A percentile compares a stretch with the other conserved stretches of the same genome.
phyloP scores from a whole-genome alignment of 306 rosid genomes.

The Argentina anserina region DNA sequence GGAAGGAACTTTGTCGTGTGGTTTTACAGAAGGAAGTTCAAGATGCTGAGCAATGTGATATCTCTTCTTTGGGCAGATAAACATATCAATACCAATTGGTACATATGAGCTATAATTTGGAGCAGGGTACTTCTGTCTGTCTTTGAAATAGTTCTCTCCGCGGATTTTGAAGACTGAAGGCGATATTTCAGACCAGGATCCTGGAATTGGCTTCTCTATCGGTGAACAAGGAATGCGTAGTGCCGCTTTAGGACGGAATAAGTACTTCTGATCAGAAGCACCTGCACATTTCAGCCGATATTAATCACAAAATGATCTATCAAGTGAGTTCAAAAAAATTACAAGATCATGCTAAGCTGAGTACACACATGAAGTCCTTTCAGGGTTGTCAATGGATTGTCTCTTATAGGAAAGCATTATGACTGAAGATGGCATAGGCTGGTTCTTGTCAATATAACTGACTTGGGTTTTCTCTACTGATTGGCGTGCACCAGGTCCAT shows the following conservation, averaged over 20 bases:
- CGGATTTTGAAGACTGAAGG: conserved; percentile 84
- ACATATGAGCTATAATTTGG: conserved; percentile 51
- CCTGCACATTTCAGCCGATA: conserved; percentile 37
- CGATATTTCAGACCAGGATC: conserved; percentile 65
- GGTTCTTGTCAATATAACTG: conserved; percentile 39
- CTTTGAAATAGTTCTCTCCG: conserved; percentile 67
- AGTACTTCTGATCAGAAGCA: conserved; percentile 53
- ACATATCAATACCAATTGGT: conserved; percentile 88
- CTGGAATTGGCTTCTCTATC: conserved; percentile 43
- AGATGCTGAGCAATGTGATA: conserved; percentile 79
- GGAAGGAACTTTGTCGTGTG: conserved; percentile 57
- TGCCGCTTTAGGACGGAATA: conserved; percentile 63
- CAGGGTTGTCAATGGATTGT: conserved; percentile 54
- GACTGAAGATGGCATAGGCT: conserved; percentile 55
- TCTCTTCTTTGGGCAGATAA: conserved; percentile 57
- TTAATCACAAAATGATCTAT: neutral
- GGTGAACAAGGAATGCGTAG: conserved; percentile 47
- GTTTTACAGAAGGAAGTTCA: conserved; percentile 67
- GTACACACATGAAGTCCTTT: conserved; percentile 51
- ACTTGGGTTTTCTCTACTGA: conserved; percentile 54
- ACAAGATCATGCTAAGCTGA: neutral
- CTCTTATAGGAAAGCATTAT: conserved; percentile 69
- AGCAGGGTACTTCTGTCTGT: conserved; percentile 72
- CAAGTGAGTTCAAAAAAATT: neutral
- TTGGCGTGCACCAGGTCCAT: conserved; percentile 36